These are phyloP conservation scores for Cystobasidium ongulense DNA, from an alignment of 768 basidiomycete genomes.

Conservation along the genomic window DNA sequence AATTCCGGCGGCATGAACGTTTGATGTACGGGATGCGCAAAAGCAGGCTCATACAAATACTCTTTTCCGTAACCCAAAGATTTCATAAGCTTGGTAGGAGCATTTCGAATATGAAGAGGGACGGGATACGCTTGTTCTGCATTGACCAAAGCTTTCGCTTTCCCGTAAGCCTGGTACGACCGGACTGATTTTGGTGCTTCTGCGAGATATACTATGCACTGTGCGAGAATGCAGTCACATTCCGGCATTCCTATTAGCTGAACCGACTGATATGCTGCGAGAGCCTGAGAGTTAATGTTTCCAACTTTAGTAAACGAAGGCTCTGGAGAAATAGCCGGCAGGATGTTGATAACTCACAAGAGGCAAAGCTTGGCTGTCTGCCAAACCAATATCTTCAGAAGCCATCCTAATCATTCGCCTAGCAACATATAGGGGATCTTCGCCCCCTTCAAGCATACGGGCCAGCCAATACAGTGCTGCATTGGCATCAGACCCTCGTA, in stretches of 20 bases:
- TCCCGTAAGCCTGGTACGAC: constrained; percentile 66
- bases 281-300: constrained; percentile 42
- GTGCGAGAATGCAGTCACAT: constrained; percentile 65
- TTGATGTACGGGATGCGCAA: constrained; percentile 60
- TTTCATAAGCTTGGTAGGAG: constrained; percentile 64
- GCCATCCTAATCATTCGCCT: constrained; percentile 69
- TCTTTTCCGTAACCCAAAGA: constrained; percentile 60
- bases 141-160: constrained; percentile 43
- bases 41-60: constrained; percentile 50
- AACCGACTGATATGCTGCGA: constrained; percentile 48
- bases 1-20: constrained; percentile 56
- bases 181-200: constrained; percentile 75
- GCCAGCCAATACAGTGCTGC: constrained; percentile 85
- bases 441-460: constrained; percentile 45
- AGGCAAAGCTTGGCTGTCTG: constrained; percentile 67
- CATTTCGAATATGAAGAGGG: constrained; percentile 66
- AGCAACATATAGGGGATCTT: constrained; percentile 62
- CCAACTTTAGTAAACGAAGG: background rate
- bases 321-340: background rate
- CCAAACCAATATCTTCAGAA: constrained; percentile 76
- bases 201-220: constrained; percentile 67
- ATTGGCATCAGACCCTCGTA: constrained; percentile 65
- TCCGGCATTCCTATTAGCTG: constrained; percentile 61
- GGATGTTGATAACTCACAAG: constrained; percentile 50
- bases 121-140: constrained; percentile 54